Conservation (phyloP, 495 filamentous ascomycete genomes). For the Staphylotrichum longicolle region DNA sequence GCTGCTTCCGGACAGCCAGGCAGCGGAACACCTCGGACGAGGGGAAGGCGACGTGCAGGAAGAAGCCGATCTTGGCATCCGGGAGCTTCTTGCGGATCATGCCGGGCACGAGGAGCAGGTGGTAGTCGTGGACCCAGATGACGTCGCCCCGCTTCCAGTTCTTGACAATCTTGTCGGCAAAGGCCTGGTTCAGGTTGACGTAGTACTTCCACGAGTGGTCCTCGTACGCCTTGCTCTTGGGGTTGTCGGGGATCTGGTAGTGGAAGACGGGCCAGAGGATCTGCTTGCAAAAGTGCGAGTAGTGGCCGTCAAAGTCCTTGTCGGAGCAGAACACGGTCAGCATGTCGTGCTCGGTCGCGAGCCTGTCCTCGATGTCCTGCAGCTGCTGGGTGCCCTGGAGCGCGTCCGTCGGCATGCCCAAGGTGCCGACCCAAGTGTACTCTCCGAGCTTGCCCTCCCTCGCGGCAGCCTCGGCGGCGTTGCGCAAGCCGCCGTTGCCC, state of each 20-base stretch:
- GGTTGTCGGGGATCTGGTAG: constrained; percentile 94
- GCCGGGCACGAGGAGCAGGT: constrained; percentile 82
- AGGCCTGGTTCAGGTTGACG: constrained; percentile 82
- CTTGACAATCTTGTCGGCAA: constrained; percentile 82
- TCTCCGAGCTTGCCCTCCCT: constrained; percentile 62
- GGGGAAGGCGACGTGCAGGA: constrained; percentile 90
- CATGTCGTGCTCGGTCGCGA: constrained; percentile 77
- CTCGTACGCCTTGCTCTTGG: constrained; percentile 94
- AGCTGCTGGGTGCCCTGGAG: constrained; percentile 66
- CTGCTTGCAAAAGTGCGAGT: constrained; percentile 89
- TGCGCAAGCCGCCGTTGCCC: constrained; percentile 86
- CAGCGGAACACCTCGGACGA: constrained; percentile 94
- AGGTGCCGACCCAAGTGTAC: constrained; percentile 81
- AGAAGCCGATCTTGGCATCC: constrained; percentile 91
- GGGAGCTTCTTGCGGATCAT: constrained; percentile 87
- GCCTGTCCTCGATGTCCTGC: constrained; percentile 71
- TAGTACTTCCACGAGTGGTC: constrained; percentile 97
- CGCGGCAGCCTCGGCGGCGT: constrained; percentile 74
- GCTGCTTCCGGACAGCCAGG: constrained; percentile 74
- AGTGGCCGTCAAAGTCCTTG: constrained; percentile 87
- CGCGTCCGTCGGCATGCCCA: constrained; percentile 88
- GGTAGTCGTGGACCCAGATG: constrained; percentile 95
- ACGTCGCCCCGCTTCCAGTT: constrained; percentile 89
- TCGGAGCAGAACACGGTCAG: constrained; percentile 80
- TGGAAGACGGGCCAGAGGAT: constrained; percentile 91